These are phyloP conservation scores for Schwanniomyces pseudopolymorphus DNA, from an alignment of 805 yeast species.

Conservation along the genomic window DNA sequence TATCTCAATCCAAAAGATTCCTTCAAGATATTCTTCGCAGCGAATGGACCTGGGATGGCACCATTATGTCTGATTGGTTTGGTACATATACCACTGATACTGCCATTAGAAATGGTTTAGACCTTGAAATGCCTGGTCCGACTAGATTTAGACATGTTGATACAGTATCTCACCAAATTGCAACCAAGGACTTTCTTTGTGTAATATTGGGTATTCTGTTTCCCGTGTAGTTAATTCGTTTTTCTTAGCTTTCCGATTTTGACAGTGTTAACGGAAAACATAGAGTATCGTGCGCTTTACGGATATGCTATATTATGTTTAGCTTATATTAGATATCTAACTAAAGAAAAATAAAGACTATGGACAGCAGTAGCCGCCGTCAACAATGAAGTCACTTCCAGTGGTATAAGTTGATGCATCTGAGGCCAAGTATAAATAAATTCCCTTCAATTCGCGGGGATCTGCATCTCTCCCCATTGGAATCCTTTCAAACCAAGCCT, in stretches of 20 bases:
- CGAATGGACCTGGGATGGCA: constrained; percentile 34
- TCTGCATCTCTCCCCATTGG: constrained; percentile 68
- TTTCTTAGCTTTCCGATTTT: no score
- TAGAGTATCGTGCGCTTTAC: no score
- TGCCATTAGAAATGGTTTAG: constrained; percentile 27
- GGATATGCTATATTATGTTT: no score
- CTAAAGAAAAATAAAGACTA: not conserved
- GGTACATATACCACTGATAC: constrained; percentile 27
- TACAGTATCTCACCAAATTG: constrained; percentile 11
- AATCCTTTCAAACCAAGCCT: constrained; percentile 24
- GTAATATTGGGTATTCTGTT: no score
- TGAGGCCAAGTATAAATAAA: constrained; percentile 67
- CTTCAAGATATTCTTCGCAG: constrained; percentile 22
- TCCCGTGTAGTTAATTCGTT: no score
- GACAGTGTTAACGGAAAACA: no score
- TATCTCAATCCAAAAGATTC: constrained; percentile 22
- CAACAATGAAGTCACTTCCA: constrained; percentile 66
- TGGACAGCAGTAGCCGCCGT: constrained; percentile 55
- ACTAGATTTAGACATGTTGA: constrained; percentile 18
- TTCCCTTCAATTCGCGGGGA: constrained; percentile 68
- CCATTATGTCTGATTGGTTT: constrained; percentile 34
- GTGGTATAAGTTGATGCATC: constrained; percentile 72
- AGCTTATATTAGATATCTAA: not conserved
- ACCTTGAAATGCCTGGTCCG: constrained; percentile 37
- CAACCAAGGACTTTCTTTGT: no score